Conservation (phyloP, 495 filamentous ascomycete species). For the Pseudoneurospora amorphoporcata region DNA sequence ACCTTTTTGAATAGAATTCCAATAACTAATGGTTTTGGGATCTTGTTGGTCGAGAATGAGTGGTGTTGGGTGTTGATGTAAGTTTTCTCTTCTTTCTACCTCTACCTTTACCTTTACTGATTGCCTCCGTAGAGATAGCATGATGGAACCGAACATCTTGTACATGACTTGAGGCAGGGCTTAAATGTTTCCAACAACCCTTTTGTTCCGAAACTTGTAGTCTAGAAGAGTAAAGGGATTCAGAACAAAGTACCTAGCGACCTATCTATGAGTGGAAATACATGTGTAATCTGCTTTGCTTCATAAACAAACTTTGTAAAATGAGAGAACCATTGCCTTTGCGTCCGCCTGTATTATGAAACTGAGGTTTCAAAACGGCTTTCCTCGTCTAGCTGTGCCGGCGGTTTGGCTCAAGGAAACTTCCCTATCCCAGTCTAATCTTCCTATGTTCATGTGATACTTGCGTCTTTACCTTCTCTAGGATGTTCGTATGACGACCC, state of each 20-base stretch:
- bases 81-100: too few species aligned
- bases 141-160: fast-evolving
- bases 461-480: background rate
- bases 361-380: too few species aligned
- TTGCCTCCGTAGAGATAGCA: background rate
- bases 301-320: too few species aligned
- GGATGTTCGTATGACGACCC: background rate
- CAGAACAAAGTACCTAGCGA: too few species aligned
- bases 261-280: too few species aligned
- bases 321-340: background rate
- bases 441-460: fast-evolving
- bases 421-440: background rate
- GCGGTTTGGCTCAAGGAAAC: too few species aligned
- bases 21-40: fast-evolving
- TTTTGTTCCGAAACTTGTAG: background rate
- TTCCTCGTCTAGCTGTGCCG: too few species aligned
- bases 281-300: too few species aligned
- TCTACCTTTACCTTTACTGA: too few species aligned
- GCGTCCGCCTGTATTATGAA: background rate
- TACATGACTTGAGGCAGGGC: background rate
- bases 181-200: background rate
- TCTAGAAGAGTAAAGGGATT: too few species aligned
- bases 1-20: background rate
- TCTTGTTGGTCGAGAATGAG: too few species aligned
- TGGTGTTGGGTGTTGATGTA: too few species aligned